Evolutionary conservation across 257 asterid species (phyloP), one percentile per base, ranked within the genome.

Genomic region (Nicotiana sylvestris): DNA sequence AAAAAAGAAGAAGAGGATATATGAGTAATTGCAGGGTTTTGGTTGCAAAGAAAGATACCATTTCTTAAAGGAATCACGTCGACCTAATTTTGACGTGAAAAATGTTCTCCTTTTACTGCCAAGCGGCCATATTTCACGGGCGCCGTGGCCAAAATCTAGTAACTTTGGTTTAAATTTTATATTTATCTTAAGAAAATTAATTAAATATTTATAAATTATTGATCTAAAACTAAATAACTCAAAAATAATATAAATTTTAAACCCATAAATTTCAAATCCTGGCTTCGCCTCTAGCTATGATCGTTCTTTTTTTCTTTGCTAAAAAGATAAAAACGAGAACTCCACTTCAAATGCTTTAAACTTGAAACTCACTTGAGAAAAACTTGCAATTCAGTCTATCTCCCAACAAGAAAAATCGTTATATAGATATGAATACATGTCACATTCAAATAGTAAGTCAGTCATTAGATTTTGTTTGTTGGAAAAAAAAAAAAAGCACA

Each of bases 31-130:
- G 76, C 33, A 53, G 57, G 80, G 58, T 72, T 87, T 83, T 84
- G 84, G 33, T 82, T 83, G 17, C 30, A 61, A 87, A 83, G 82
- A 77, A 74, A 81, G 90, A 82, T 86, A 68, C 86, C 82, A 85
- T 87, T 83, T 87, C 93, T 88, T 88, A 56, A 91, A 90, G 92
- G 88, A 85, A 88, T 77, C 89, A 85, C 58, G 16, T 55, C 2
- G 70, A 89, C 93, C 93, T 87, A 88, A 89, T 55, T 66, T 66
- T 81, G 82, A 86, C 53, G 64, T 74, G 64, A 27, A 43, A 53
- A 74, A 30, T 74, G 16, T 74, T 5, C 3, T 25, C 37, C 12
- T 46, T 72, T 13, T 46, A 72, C 61, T 46, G 61, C 64, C 25
- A 46, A 27, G 30, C 27, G 62, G 79, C 15, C 80, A 27, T 18